These are phyloP conservation scores for Coemansia sp. DNA, from an alignment of 192 early-diverging fungal genomes.

Conservation along the genomic window DNA sequence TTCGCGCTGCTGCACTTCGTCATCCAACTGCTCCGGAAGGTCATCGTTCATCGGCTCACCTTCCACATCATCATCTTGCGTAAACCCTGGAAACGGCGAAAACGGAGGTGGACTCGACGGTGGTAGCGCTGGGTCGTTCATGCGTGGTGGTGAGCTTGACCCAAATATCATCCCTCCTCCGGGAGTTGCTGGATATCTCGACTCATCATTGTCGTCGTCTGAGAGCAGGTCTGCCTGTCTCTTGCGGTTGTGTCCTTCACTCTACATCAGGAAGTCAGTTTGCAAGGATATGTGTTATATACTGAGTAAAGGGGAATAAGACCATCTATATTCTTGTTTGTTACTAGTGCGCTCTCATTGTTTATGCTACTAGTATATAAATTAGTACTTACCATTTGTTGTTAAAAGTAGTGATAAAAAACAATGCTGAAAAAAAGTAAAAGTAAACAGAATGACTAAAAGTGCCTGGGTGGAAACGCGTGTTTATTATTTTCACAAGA, in stretches of 20 bases:
- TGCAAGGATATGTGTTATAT: neutral
- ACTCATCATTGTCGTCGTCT: conserved; percentile 25
- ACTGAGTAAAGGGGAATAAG: neutral
- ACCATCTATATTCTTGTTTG: neutral
- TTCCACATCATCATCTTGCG: conserved; percentile 14
- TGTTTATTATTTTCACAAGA: neutral
- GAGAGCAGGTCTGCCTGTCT: conserved; percentile 45
- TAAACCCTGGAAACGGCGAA: conserved; percentile 33
- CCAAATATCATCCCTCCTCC: conserved; percentile 50
- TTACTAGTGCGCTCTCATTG: neutral
- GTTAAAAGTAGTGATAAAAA: neutral
- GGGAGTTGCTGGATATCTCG: conserved; percentile 36
- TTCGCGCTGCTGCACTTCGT: conserved; percentile 26
- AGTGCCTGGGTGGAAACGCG: neutral
- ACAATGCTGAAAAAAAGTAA: neutral
- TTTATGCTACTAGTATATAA: neutral
- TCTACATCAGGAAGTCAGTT: conserved; percentile 6
- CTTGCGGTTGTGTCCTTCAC: conserved; percentile 34
- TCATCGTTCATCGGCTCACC: conserved; percentile 12
- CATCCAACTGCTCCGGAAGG: conserved; percentile 33
- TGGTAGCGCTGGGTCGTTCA: conserved; percentile 25
- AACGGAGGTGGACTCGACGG: conserved; percentile 51
- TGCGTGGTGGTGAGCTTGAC: conserved; percentile 40
- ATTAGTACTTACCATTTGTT: neutral
- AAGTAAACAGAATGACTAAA: neutral